phyloP scores from a whole-genome alignment of 2,329 filamentous ascomycete species.

The Macrophomina phaseolina region DNA sequence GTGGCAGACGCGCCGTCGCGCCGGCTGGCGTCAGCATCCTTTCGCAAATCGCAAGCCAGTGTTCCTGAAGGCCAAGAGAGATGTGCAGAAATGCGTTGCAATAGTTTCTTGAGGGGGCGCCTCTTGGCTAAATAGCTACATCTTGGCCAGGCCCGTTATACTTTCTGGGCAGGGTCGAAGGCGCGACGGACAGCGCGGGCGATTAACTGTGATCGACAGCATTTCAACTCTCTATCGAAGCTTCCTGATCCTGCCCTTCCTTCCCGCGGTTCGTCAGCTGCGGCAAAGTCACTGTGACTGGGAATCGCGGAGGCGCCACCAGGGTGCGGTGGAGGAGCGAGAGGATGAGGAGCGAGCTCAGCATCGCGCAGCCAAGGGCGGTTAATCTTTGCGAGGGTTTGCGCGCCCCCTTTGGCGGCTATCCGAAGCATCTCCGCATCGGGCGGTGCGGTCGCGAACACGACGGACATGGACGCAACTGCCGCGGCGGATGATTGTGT shows the following conservation, averaged over 20 bases:
- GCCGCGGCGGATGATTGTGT: not conserved
- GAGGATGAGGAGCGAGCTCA: not conserved
- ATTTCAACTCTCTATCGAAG: not conserved
- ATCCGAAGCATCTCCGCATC: slow-evolving; percentile 19
- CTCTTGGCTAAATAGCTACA: slow-evolving; percentile 9
- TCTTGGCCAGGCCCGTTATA: slow-evolving; percentile 9
- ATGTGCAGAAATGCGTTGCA: not conserved
- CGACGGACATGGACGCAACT: not conserved
- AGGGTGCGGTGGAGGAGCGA: not conserved
- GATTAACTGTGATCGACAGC: slow-evolving; percentile 2
- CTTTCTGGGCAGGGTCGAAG: slow-evolving; percentile 19
- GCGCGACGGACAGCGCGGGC: not conserved
- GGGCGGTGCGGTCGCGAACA: not conserved
- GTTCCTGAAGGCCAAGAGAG: not conserved
- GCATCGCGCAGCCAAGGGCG: not conserved
- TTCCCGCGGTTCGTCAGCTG: not conserved
- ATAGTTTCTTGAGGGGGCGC: slow-evolving; percentile 3
- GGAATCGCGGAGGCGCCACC: not conserved
- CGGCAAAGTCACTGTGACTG: not conserved
- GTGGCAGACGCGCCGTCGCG: not conserved
- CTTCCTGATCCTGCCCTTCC: not conserved
- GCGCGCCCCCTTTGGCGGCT: not conserved
- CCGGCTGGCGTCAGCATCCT: not conserved
- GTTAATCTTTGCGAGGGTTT: slow-evolving; percentile 9
- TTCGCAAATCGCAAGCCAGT: not conserved